These are phyloP conservation scores for Polyporus arcularius DNA, from an alignment of 768 basidiomycete species.

Conservation along the genomic window DNA sequence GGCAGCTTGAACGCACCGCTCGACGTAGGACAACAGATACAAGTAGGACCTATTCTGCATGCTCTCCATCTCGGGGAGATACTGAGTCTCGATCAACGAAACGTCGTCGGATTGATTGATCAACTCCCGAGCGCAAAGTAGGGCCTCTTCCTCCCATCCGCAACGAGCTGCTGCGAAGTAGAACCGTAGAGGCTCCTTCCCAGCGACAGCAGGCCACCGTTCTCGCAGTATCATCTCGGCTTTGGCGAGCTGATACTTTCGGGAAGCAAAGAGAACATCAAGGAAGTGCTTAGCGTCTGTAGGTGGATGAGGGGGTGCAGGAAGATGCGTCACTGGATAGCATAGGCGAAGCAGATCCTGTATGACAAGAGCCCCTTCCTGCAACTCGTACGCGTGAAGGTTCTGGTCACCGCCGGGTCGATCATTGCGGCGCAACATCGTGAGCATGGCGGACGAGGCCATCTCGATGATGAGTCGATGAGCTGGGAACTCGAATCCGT, in stretches of 20 bases:
- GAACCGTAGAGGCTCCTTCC: neutral
- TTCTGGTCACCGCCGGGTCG: too few species aligned
- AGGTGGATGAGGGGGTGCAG: too few species aligned
- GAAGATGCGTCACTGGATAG: too few species aligned
- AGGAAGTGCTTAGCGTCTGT: too few species aligned
- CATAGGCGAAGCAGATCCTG: too few species aligned
- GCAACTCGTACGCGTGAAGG: too few species aligned
- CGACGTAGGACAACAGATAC: neutral
- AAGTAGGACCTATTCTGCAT: neutral
- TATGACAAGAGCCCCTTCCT: too few species aligned
- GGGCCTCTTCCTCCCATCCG: conserved; percentile 42
- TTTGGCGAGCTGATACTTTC: neutral
- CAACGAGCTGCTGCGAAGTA: conserved; percentile 35
- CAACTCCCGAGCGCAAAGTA: conserved; percentile 36
- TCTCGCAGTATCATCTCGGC: neutral
- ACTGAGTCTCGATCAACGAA: neutral
- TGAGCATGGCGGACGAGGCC: too few species aligned
- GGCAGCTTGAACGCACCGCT: conserved; percentile 32
- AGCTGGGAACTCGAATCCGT: too few species aligned
- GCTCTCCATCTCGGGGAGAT: conserved; percentile 7
- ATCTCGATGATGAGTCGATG: too few species aligned
- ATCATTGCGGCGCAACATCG: too few species aligned
- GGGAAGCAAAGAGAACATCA: too few species aligned
- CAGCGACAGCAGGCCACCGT: neutral
- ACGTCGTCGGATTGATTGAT: conserved; percentile 16